A percentile compares a stretch with the other conserved stretches of the same genome.
These are phyloP conservation scores for Ceratobasidium sp. DNA, from an alignment of 1,284 basidiomycete genomes.

Conservation along the genomic window DNA sequence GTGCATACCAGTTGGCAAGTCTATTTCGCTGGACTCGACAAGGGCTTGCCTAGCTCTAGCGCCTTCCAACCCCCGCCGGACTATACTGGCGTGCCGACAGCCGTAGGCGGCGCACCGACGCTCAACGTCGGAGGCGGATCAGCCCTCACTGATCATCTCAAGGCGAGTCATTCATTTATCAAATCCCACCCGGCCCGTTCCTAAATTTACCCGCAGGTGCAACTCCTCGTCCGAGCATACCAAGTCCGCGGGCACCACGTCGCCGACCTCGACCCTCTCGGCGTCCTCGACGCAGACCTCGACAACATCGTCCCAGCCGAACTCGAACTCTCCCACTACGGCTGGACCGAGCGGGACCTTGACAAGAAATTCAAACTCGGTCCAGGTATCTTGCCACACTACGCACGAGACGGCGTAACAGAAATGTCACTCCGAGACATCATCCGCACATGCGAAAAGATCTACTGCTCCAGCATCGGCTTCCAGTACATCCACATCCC, in stretches of 20 bases:
- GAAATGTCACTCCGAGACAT: constrained; percentile 94
- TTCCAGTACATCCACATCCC: constrained; percentile 99
- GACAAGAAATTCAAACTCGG: constrained; percentile 96
- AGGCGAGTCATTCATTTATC: constrained; percentile 68
- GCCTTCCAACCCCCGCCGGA: constrained; percentile 90
- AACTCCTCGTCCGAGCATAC: constrained; percentile 97
- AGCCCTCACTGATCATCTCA: constrained; percentile 94
- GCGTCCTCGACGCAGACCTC: constrained; percentile 91
- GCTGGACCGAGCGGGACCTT: constrained; percentile 94
- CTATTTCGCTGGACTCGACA: constrained; percentile 95
- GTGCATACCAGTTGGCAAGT: constrained; percentile 97
- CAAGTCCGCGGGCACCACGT: constrained; percentile 99
- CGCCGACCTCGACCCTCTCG: constrained; percentile 95
- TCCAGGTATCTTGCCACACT: constrained; percentile 96
- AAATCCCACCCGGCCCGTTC: not conserved
- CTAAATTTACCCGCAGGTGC: constrained; percentile 71
- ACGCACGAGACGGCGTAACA: constrained; percentile 85
- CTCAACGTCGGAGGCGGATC: constrained; percentile 70
- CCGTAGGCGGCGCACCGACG: constrained; percentile 86
- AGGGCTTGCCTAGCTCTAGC: constrained; percentile 84
- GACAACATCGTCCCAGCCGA: constrained; percentile 84
- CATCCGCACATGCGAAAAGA: constrained; percentile 91
- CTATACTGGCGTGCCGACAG: constrained; percentile 69
- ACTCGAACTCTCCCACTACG: constrained; percentile 92
- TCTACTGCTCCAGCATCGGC: constrained; percentile 97